Percentiles rank a stretch among this genome's conserved stretches.
Evolutionary conservation across 2,329 filamentous ascomycete species (phyloP).

Genomic region (Colletotrichum sp.): DNA sequence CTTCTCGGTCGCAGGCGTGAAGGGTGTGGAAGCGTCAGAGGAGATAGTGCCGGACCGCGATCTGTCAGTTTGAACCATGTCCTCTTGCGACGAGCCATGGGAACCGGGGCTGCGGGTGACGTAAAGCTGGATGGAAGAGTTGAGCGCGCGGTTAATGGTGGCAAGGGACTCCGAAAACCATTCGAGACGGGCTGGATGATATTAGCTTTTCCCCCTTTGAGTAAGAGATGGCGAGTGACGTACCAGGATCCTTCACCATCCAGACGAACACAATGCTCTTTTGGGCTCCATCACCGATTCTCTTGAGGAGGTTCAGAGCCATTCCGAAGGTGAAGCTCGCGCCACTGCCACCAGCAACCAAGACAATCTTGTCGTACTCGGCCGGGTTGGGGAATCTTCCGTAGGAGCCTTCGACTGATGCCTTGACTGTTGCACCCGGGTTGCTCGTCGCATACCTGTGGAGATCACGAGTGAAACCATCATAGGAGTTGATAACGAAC

Average conservation of each 20-base stretch:
- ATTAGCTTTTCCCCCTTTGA: constrained; percentile 3
- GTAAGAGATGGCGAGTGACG: constrained; percentile 18
- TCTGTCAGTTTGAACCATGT: background rate
- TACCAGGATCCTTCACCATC: constrained; percentile 41
- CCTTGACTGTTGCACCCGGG: constrained; percentile 45
- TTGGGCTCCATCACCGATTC: constrained; percentile 20
- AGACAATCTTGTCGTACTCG: constrained; percentile 25
- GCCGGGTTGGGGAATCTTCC: constrained; percentile 53
- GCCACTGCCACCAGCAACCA: constrained; percentile 53
- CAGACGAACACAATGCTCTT: constrained; percentile 43
- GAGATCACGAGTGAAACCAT: constrained; percentile 59
- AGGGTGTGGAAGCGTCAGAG: background rate
- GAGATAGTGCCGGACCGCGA: background rate
- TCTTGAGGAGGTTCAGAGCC: constrained; percentile 39
- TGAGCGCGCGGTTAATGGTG: constrained; percentile 31
- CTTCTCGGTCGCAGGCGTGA: background rate
- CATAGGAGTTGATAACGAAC: constrained; percentile 62
- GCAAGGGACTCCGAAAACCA: constrained; percentile 43
- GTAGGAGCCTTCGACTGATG: constrained; percentile 60
- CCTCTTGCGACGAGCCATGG: background rate
- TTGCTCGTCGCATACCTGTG: constrained; percentile 48
- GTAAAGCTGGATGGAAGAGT: constrained; percentile 36
- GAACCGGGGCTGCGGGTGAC: constrained; percentile 30
- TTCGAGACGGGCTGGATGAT: constrained; percentile 33
- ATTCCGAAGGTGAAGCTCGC: constrained; percentile 59